Conservation (phyloP, 192 early-diverging fungal species). For the Entomortierella beljakovae region DNA sequence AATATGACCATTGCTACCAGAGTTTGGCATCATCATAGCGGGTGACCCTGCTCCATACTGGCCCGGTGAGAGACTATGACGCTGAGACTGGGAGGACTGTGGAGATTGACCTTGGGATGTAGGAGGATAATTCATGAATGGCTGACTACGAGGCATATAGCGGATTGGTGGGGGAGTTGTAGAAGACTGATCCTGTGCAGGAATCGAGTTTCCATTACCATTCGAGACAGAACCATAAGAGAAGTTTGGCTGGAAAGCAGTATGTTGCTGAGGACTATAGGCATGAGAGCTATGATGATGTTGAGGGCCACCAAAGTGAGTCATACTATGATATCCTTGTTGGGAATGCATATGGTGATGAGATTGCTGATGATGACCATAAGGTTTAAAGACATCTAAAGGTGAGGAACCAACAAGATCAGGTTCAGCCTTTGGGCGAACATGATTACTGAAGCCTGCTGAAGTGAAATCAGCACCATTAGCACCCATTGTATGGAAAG, state of each 20-base stretch:
- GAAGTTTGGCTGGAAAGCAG: constrained; percentile 36
- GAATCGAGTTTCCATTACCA: constrained; percentile 9
- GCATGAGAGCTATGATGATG: constrained; percentile 37
- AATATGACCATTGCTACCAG: constrained; percentile 37
- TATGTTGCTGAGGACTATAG: constrained; percentile 40
- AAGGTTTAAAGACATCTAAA: constrained; percentile 47
- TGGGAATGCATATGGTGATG: constrained; percentile 39
- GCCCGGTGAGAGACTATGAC: constrained; percentile 42
- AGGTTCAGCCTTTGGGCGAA: constrained; percentile 45
- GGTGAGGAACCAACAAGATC: constrained; percentile 36
- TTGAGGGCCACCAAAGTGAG: constrained; percentile 17
- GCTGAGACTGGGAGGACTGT: constrained; percentile 42
- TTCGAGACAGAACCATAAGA: constrained; percentile 41
- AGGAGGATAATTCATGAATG: constrained; percentile 39
- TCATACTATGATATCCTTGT: constrained; percentile 36
- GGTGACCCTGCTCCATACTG: constrained; percentile 42
- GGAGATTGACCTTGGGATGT: constrained; percentile 42
- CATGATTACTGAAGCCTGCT: constrained; percentile 37
- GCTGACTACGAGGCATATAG: constrained; percentile 23
- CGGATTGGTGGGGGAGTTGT: constrained; percentile 48
- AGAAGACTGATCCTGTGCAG: constrained; percentile 39
- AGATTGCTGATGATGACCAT: constrained; percentile 25
- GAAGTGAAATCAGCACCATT: constrained; percentile 51
- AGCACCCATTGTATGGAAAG: constrained; percentile 53
- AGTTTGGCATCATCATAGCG: constrained; percentile 54